These are phyloP conservation scores for Pyrenophora graminea DNA, from an alignment of 2,329 filamentous ascomycete genomes.

Conservation along the genomic window DNA sequence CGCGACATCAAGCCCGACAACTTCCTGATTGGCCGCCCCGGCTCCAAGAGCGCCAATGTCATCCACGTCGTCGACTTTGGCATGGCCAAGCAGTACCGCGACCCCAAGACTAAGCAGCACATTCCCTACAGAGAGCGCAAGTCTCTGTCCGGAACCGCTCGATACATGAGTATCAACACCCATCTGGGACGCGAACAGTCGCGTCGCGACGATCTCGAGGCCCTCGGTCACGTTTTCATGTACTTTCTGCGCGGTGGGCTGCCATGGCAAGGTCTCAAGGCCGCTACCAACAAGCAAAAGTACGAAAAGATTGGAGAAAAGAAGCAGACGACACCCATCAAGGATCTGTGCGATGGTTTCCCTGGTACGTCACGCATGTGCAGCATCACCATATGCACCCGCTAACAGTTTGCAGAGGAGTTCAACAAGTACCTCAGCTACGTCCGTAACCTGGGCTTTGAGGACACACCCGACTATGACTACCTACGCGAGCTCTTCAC, in stretches of 20 bases:
- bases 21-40: slow-evolving; percentile 92
- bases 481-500: slow-evolving; percentile 96
- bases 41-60: slow-evolving; percentile 92
- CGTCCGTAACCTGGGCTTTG: slow-evolving; percentile 95
- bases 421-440: slow-evolving; percentile 98
- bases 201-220: slow-evolving; percentile 92
- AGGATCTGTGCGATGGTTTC: slow-evolving; percentile 94
- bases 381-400: neutral
- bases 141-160: slow-evolving; percentile 91
- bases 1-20: slow-evolving; percentile 99
- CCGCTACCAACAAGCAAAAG: slow-evolving; percentile 86
- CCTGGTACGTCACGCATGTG: slow-evolving; percentile 60
- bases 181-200: slow-evolving; percentile 96
- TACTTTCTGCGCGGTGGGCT: slow-evolving; percentile 69
- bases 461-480: slow-evolving; percentile 98
- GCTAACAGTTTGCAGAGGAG: slow-evolving; percentile 66
- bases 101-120: slow-evolving; percentile 98
- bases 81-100: slow-evolving; percentile 99
- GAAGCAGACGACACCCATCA: slow-evolving; percentile 97
- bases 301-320: slow-evolving; percentile 99
- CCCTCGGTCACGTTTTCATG: slow-evolving; percentile 72
- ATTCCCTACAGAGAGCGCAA: slow-evolving; percentile 97
- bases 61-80: slow-evolving; percentile 99
- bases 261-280: slow-evolving; percentile 70
- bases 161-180: slow-evolving; percentile 99